Percentiles rank a stretch among this genome's conserved stretches.
These are phyloP conservation scores for Mikania micrantha DNA, from an alignment of 129 eudicot genomes.

Conservation along the genomic window DNA sequence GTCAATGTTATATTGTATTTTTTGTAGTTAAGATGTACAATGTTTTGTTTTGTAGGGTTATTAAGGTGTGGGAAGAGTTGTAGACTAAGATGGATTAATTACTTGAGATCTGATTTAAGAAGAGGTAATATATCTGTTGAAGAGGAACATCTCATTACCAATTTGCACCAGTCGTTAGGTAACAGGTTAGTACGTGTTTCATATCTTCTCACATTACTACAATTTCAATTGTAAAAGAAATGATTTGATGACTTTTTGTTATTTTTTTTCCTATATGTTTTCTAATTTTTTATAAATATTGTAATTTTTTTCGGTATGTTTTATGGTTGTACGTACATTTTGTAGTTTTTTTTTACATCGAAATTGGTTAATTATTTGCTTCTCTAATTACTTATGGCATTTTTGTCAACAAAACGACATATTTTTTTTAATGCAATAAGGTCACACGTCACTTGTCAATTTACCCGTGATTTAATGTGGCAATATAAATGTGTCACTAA, in stretches of 20 bases:
- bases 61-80: conserved; percentile 92
- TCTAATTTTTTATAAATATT: too few species aligned
- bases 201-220: too few species aligned
- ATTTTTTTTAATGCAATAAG: neutral
- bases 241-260: too few species aligned
- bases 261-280: too few species aligned
- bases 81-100: conserved; percentile 84
- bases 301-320: too few species aligned
- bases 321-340: too few species aligned
- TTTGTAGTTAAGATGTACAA: neutral
- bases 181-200: conserved; percentile 53
- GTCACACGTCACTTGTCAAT: neutral
- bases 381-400: neutral
- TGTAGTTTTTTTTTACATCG: too few species aligned
- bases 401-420: neutral
- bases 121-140: conserved; percentile 66
- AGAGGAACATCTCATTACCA: conserved; percentile 69
- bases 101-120: conserved; percentile 67
- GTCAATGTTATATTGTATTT: neutral
- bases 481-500: neutral
- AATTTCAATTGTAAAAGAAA: too few species aligned
- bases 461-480: neutral
- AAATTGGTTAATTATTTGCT: neutral
- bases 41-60: conserved; percentile 36
- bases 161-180: conserved; percentile 62